Base-by-base conservation (phyloP, 352 stramenopile species). In the Phytophthora tentaculata region DNA sequence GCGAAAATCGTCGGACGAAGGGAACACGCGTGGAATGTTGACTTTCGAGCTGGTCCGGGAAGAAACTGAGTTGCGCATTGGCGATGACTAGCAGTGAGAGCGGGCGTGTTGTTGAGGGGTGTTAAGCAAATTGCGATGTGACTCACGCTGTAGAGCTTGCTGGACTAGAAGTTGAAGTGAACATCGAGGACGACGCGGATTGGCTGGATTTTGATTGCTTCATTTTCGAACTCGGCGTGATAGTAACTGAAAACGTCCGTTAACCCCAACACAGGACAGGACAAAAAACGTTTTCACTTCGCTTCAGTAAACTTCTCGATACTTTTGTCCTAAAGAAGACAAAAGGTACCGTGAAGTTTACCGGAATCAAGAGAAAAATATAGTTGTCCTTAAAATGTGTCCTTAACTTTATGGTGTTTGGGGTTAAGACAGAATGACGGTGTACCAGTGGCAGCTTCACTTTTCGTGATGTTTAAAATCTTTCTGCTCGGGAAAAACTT, bases 1-100 rank as follows among this genome's bases (percentile, higher is more conserved):
- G n/a, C 56, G 24, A 49, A 61, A 75, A 54, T 65, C 47, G 19
- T 24, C 26, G 0, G 64, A 70, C 5, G 47, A 64, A 12, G 64
- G 19, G 56, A 83, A 83, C 10, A 83, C 69, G 6, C 66, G 65
- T 2, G 66, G 61, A n/a, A 78, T 57, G n/a, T 6, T 29, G 22
- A 48, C 17, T 9, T 32, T 48, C 20, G 32, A 20, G 13, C 22
- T 47, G 23, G 32, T 57, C 14, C 45, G 29, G 23, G 37, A 8
- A 13, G 16, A 37, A 49, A 17, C 9, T 22, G 51, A 48, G 51
- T 39, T 26, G 37, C 22, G 2, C 52, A 59, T 59, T 23, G n/a
- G n/a, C n/a, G 16, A 16, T 17, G 29, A 37, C 7, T 37, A 37
- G 29, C 29, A 14, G 29, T 13, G 29, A 14, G 29, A 14, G 29